Evolutionary conservation across 768 basidiomycete species (phyloP).

Genomic region (Xerocomellus dryophilus): DNA sequence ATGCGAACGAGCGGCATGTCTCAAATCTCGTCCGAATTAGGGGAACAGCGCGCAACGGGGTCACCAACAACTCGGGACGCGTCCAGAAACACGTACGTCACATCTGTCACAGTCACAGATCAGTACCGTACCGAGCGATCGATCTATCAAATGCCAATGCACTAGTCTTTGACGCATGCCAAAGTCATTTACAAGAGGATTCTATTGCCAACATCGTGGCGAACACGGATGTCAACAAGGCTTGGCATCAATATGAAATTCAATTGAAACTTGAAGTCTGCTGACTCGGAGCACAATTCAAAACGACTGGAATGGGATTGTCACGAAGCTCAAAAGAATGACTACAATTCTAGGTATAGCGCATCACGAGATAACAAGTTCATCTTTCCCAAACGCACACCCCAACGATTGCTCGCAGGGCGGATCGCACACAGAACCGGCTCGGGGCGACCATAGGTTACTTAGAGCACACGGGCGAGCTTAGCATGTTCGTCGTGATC

Average conservation of each 20-base stretch:
- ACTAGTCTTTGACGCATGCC: too few species aligned
- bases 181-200: not conserved
- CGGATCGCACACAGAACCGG: not conserved
- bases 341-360: slow-evolving; percentile 4
- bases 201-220: not conserved
- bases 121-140: too few species aligned
- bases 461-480: slow-evolving; percentile 15
- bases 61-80: slow-evolving; percentile 23
- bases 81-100: slow-evolving; percentile 26
- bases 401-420: not conserved
- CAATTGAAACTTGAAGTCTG: not conserved
- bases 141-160: too few species aligned
- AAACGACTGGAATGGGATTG: not conserved
- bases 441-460: not conserved
- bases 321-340: slow-evolving; percentile 5
- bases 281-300: not conserved
- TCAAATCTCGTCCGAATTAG: slow-evolving; percentile 15
- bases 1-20: slow-evolving; percentile 80
- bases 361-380: not conserved
- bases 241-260: not conserved
- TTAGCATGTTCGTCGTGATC: slow-evolving; percentile 20
- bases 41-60: slow-evolving; percentile 12
- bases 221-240: not conserved
- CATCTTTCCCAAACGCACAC: not conserved
- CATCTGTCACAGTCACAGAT: slow-evolving; percentile 23